These are phyloP conservation scores for Phytophthora crassamura DNA, from an alignment of 352 stramenopile species.

Conservation along the genomic window DNA sequence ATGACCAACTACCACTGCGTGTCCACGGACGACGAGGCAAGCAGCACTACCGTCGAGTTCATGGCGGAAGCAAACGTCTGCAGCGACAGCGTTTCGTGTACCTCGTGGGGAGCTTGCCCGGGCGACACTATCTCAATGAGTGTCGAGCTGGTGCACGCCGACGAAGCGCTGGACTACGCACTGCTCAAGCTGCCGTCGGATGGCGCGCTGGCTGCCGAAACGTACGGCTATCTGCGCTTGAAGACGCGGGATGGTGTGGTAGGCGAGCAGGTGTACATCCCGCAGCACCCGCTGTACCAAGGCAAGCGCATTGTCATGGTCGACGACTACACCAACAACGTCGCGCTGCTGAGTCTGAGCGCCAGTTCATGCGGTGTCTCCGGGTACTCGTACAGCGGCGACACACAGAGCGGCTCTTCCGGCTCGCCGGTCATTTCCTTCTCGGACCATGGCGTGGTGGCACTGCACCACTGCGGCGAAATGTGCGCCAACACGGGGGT, in stretches of 20 bases:
- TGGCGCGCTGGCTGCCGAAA: conserved; percentile 39
- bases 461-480: conserved; percentile 74
- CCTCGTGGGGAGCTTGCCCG: conserved; percentile 44
- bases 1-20: conserved; percentile 83
- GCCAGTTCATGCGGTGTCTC: conserved; percentile 42
- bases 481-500: conserved; percentile 68
- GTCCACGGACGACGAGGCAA: conserved; percentile 45
- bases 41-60: conserved; percentile 62
- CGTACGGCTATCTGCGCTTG: conserved; percentile 69
- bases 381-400: conserved; percentile 68
- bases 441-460: conserved; percentile 62
- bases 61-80: conserved; percentile 56
- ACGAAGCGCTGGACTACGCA: conserved; percentile 64
- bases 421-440: conserved; percentile 64
- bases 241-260: conserved; percentile 40
- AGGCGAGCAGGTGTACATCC: conserved; percentile 58
- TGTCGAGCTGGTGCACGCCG: conserved; percentile 53
- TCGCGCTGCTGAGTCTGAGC: conserved; percentile 42
- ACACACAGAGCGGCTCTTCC: conserved; percentile 70
- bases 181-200: conserved; percentile 53
- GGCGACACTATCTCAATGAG: conserved; percentile 55
- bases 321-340: conserved; percentile 53
- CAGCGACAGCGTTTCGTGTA: conserved; percentile 41
- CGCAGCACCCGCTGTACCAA: conserved; percentile 53
- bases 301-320: conserved; percentile 61